These are phyloP conservation scores for Hypholoma fasciculare DNA, from an alignment of 768 basidiomycete species.

Conservation along the genomic window DNA sequence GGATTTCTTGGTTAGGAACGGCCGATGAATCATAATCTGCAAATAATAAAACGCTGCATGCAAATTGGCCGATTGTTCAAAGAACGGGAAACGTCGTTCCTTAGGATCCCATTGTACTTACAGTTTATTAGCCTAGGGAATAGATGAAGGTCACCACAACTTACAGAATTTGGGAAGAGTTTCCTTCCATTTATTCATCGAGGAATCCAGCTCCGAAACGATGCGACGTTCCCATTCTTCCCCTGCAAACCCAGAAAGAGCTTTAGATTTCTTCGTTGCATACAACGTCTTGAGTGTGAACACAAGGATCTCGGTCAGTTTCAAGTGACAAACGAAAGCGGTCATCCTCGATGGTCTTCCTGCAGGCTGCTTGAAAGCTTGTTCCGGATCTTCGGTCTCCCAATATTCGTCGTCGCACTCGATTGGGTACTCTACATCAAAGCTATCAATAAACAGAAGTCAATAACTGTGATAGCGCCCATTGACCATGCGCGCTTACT, in stretches of 20 bases:
- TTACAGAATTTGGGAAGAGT: conserved; percentile 55
- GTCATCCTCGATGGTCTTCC: conserved; percentile 55
- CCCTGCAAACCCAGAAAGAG: conserved; percentile 39
- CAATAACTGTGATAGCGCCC: background rate
- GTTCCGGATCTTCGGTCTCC: conserved; percentile 43
- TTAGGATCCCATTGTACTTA: conserved; percentile 42
- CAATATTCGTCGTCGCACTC: conserved; percentile 55
- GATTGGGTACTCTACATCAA: conserved; percentile 64
- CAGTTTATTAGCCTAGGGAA: background rate
- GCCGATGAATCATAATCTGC: conserved; percentile 69
- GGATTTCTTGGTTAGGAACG: conserved; percentile 53
- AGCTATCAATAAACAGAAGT: conserved; percentile 32
- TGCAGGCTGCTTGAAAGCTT: conserved; percentile 61
- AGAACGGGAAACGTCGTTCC: conserved; percentile 26
- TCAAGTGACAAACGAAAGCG: conserved; percentile 52
- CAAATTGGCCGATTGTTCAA: conserved; percentile 55
- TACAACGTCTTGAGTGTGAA: conserved; percentile 61
- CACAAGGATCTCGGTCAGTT: conserved; percentile 60
- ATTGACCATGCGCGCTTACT: conserved; percentile 33
- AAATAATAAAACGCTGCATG: conserved; percentile 42
- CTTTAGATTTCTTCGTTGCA: conserved; percentile 39
- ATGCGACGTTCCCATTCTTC: conserved; percentile 55
- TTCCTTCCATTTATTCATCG: conserved; percentile 62
- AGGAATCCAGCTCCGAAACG: conserved; percentile 62
- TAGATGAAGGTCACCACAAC: conserved; percentile 10